These are phyloP conservation scores for Arthroderma sp. DNA, from an alignment of 2,329 filamentous ascomycete species.

Conservation along the genomic window DNA sequence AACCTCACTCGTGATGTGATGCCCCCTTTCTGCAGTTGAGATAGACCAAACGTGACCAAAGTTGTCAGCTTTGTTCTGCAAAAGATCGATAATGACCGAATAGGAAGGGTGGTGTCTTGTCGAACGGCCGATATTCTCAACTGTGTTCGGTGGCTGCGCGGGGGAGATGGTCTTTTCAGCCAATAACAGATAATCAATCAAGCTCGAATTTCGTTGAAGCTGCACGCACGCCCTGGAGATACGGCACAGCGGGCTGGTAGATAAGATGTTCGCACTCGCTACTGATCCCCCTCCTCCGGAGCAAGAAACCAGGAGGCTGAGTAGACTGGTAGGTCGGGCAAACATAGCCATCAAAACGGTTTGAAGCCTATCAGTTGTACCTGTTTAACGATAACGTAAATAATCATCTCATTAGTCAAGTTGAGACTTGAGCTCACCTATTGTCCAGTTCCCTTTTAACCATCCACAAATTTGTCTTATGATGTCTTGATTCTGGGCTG, in stretches of 20 bases:
- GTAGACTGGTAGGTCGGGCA: slow-evolving; percentile 50
- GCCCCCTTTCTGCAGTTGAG: slow-evolving; percentile 28
- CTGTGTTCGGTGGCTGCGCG: background rate
- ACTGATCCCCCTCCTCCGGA: slow-evolving; percentile 36
- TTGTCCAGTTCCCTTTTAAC: slow-evolving; percentile 70
- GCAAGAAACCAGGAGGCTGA: slow-evolving; percentile 56
- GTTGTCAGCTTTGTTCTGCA: slow-evolving; percentile 33
- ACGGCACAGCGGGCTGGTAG: slow-evolving; percentile 12
- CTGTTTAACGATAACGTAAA: slow-evolving; percentile 24
- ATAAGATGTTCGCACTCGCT: too few species aligned
- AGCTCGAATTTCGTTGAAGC: slow-evolving; percentile 24
- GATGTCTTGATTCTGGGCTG: slow-evolving; percentile 53
- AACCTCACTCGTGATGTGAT: slow-evolving; percentile 37
- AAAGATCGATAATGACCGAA: slow-evolving; percentile 31
- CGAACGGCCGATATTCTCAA: slow-evolving; percentile 14
- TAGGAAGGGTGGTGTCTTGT: slow-evolving; percentile 23
- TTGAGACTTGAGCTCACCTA: slow-evolving; percentile 42
- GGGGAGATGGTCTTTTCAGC: slow-evolving; percentile 11
- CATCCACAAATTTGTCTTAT: slow-evolving; percentile 65
- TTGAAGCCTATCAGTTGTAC: slow-evolving; percentile 49
- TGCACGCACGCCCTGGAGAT: slow-evolving; percentile 29
- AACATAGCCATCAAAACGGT: slow-evolving; percentile 52
- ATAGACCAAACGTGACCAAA: slow-evolving; percentile 33
- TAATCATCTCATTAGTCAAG: background rate
- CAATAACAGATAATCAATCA: slow-evolving; percentile 40